A percentile compares a stretch with the other conserved stretches of the same genome.
Evolutionary conservation across 768 basidiomycete genomes (phyloP).

Genomic region (Boletus bicolor): DNA sequence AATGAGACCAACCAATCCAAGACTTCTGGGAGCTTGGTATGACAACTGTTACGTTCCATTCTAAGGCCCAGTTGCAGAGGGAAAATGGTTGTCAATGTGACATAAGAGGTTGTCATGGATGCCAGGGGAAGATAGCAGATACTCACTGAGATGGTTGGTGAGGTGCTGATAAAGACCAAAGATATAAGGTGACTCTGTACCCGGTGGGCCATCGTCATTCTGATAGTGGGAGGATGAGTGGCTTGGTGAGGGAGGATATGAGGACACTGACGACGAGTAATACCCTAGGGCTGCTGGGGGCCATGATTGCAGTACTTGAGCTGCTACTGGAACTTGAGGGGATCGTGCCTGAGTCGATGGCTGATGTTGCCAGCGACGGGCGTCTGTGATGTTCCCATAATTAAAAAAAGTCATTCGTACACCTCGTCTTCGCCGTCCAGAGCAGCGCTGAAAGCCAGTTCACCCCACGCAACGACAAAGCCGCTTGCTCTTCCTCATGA

Average conservation of each 20-base stretch:
- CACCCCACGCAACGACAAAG: constrained; percentile 1
- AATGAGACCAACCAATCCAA: constrained; percentile 66
- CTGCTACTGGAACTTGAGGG: not conserved
- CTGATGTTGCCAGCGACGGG: constrained; percentile 2
- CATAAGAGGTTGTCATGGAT: constrained; percentile 10
- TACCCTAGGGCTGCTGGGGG: constrained; percentile 27
- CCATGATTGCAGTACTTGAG: constrained; percentile 5
- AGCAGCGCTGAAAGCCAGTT: constrained; percentile 1
- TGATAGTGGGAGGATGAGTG: constrained; percentile 27
- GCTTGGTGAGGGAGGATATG: not conserved
- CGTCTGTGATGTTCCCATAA: constrained; percentile 24
- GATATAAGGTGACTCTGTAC: constrained; percentile 69
- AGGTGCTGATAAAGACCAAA: constrained; percentile 67
- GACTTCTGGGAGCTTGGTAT: constrained; percentile 80
- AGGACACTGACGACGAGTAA: constrained; percentile 42
- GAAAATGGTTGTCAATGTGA: not conserved
- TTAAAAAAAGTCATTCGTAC: constrained; percentile 8
- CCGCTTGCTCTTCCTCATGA: constrained; percentile 12
- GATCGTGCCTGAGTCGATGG: not conserved
- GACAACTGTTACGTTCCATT: constrained; percentile 79
- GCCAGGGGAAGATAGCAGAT: not conserved
- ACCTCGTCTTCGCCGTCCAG: constrained; percentile 8
- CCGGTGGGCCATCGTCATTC: constrained; percentile 87
- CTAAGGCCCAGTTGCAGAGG: constrained; percentile 32
- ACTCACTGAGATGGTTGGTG: constrained; percentile 54